phyloP scores from a whole-genome alignment of 441 rosid genomes.

The Macaranga tanarius region DNA sequence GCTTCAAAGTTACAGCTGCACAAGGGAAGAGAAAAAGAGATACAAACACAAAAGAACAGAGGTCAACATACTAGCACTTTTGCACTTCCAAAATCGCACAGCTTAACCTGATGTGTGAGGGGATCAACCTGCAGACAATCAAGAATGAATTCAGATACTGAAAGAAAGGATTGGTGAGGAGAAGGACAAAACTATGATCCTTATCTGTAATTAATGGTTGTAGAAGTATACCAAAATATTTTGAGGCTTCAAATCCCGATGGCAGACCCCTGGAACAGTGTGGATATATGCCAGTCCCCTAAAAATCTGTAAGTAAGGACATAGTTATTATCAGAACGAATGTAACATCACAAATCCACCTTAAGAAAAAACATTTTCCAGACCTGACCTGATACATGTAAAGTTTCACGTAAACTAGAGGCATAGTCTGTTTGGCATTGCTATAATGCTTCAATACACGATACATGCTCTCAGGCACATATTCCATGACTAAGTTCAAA shows the following conservation, averaged over 20 bases:
- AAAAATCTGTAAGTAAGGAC: slow-evolving; percentile 73
- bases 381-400: slow-evolving; percentile 97
- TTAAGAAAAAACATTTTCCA: not conserved
- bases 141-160: slow-evolving; percentile 13
- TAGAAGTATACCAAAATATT: slow-evolving; percentile 72
- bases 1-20: not conserved
- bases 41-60: not conserved
- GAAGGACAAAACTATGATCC: not conserved
- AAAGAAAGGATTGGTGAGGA: not conserved
- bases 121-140: slow-evolving; percentile 79
- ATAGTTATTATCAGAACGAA: slow-evolving; percentile 22
- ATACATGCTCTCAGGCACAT: slow-evolving; percentile 92
- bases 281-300: slow-evolving; percentile 96
- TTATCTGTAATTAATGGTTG: not conserved
- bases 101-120: slow-evolving; percentile 93
- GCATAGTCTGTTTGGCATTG: slow-evolving; percentile 79
- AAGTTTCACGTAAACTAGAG: slow-evolving; percentile 83
- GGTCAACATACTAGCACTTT: slow-evolving; percentile 74
- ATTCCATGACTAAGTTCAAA: slow-evolving; percentile 96
- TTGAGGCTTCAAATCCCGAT: slow-evolving; percentile 97
- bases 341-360: slow-evolving; percentile 8
- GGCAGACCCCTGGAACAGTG: slow-evolving; percentile 87
- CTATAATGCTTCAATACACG: slow-evolving; percentile 85
- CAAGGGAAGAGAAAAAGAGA: not conserved
- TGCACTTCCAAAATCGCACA: slow-evolving; percentile 99